A percentile compares a stretch with the other conserved stretches of the same genome.
Conservation (phyloP, 2,329 filamentous ascomycete species). For the Phaeomoniella chlamydospora region DNA sequence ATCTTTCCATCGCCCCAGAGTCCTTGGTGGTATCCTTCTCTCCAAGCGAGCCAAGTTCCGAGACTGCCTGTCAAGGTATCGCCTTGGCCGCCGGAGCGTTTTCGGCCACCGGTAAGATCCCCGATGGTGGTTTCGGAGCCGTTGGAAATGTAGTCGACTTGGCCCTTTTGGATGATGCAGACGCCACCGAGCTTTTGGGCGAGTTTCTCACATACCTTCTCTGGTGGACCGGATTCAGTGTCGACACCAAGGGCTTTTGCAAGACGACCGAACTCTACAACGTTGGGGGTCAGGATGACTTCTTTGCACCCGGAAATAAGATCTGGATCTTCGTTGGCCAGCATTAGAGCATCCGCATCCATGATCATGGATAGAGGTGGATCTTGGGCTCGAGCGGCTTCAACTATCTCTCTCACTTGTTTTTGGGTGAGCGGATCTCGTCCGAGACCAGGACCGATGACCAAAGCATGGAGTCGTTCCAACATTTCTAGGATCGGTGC, state of each 20-base stretch:
- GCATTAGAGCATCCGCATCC: constrained; percentile 74
- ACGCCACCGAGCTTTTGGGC: constrained; percentile 70
- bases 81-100: constrained; percentile 86
- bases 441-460: constrained; percentile 83
- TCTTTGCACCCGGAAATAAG: constrained; percentile 67
- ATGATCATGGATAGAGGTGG: constrained; percentile 62
- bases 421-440: constrained; percentile 82
- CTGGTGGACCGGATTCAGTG: constrained; percentile 6
- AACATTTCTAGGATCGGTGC: constrained; percentile 64
- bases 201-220: constrained; percentile 51
- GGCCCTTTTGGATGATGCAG: constrained; percentile 81
- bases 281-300: constrained; percentile 86
- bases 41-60: constrained; percentile 78
- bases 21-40: constrained; percentile 69
- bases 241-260: constrained; percentile 63
- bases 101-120: constrained; percentile 67
- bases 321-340: constrained; percentile 62
- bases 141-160: constrained; percentile 69
- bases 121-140: constrained; percentile 60
- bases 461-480: constrained; percentile 74
- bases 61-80: constrained; percentile 86
- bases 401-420: constrained; percentile 65
- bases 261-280: constrained; percentile 77
- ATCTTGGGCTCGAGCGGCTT: constrained; percentile 54
- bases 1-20: constrained; percentile 57